A percentile compares a stretch with the other conserved stretches of the same genome.
Evolutionary conservation across 2,329 filamentous ascomycete genomes (phyloP).

Genomic region (Nemania sp.): DNA sequence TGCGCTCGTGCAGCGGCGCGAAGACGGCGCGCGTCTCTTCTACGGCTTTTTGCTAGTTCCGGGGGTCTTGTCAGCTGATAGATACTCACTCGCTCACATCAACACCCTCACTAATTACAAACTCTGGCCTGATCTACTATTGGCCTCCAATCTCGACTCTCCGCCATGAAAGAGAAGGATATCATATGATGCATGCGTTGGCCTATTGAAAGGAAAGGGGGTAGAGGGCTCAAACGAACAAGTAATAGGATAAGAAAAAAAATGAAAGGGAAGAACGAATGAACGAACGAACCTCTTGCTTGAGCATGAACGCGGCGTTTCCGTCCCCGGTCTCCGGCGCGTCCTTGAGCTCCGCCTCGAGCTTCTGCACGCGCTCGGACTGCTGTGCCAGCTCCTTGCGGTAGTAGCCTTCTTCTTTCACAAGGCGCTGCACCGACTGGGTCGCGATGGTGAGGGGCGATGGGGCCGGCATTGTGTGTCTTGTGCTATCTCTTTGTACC

Average conservation of each 20-base stretch:
- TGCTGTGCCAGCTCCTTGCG: constrained; percentile 82
- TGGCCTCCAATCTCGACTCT: too few relatives aligned
- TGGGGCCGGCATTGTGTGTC: constrained; percentile 71
- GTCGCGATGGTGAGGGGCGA: constrained; percentile 79
- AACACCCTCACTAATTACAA: too few relatives aligned
- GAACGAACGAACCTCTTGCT: constrained; percentile 72
- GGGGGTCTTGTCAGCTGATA: neutral
- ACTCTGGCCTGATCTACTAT: too few relatives aligned
- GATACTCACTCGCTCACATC: neutral
- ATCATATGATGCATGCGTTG: too few relatives aligned
- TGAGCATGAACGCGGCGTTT: constrained; percentile 78
- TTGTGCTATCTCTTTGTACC: neutral
- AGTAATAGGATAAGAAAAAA: neutral
- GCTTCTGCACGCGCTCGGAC: constrained; percentile 68
- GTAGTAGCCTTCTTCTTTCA: constrained; percentile 92
- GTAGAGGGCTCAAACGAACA: too few relatives aligned
- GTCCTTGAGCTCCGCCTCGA: constrained; percentile 63
- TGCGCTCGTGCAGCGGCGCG: constrained; percentile 69
- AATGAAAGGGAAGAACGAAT: neutral
- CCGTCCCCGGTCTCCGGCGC: constrained; percentile 50
- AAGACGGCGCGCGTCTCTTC: constrained; percentile 88
- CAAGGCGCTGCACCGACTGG: constrained; percentile 75
- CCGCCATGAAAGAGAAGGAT: too few relatives aligned
- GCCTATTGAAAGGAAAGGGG: too few relatives aligned
- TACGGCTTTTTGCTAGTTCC: constrained; percentile 70